Evolutionary conservation across 2,329 filamentous ascomycete genomes (phyloP).

Genomic region (Fusarium armeniacum): DNA sequence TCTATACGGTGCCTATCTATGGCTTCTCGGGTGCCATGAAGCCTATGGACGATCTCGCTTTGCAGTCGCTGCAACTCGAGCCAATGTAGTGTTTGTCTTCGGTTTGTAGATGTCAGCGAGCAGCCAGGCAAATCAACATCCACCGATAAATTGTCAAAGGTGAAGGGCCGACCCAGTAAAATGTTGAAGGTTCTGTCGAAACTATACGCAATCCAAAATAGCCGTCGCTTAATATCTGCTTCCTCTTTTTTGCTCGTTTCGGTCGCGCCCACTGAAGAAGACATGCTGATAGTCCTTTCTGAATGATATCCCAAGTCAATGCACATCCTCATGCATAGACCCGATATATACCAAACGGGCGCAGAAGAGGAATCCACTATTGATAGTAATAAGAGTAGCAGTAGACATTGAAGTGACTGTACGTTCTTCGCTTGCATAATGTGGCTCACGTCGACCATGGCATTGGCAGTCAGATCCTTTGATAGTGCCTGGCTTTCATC

Average conservation of each 20-base stretch:
- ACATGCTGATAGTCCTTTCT: constrained; percentile 6
- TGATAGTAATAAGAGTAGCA: constrained; percentile 3
- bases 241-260: fast-evolving
- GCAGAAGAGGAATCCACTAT: constrained; percentile 18
- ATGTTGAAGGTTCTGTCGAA: constrained; percentile 25
- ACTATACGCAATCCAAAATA: constrained; percentile 15
- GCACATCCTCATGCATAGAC: constrained; percentile 27
- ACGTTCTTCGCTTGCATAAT: constrained; percentile 30
- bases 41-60: constrained; percentile 13
- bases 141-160: constrained; percentile 14
- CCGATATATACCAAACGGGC: constrained; percentile 25
- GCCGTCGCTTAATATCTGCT: constrained; percentile 13
- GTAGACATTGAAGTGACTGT: constrained; percentile 15
- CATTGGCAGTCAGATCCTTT: constrained; percentile 14
- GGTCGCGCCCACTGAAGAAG: fast-evolving
- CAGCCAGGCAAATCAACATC: background rate
- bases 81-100: constrained; percentile 15
- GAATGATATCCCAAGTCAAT: constrained; percentile 23
- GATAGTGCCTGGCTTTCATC: constrained; percentile 12
- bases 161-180: constrained; percentile 13
- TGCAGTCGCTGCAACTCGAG: constrained; percentile 13
- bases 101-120: background rate
- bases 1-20: fast-evolving
- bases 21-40: background rate
- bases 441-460: constrained; percentile 1